These are phyloP conservation scores for Oryza brachyantha DNA, from an alignment of 176 grass and related monocot genomes.

Conservation along the genomic window DNA sequence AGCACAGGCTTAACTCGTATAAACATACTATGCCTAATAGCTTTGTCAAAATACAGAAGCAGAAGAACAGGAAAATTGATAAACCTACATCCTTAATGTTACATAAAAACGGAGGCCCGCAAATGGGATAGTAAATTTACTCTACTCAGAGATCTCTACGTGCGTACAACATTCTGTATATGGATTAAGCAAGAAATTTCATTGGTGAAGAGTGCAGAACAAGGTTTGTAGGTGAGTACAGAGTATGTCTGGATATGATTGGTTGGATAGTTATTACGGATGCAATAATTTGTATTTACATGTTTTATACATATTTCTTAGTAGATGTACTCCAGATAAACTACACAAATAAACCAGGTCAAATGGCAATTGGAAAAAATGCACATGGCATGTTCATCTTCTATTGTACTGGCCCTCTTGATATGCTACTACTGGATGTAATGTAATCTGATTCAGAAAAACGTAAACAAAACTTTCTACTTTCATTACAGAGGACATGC, in stretches of 20 bases:
- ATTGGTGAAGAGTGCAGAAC: not conserved
- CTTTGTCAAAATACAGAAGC: not conserved
- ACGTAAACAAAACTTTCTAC: not conserved
- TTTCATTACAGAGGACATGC: not conserved
- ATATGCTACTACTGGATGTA: not conserved
- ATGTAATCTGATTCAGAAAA: not conserved
- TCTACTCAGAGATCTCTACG: not conserved
- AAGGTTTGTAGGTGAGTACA: not conserved
- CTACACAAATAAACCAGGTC: not conserved
- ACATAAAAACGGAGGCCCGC: not conserved
- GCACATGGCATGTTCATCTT: not conserved
- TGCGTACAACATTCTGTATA: not conserved
- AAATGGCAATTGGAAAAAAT: not conserved
- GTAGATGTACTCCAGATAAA: not conserved
- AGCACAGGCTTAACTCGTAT: not conserved
- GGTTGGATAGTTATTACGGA: constrained; percentile 4
- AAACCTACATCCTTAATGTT: not conserved
- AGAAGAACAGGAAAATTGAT: not conserved
- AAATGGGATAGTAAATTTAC: not conserved
- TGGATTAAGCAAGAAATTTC: not conserved
- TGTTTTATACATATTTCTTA: not conserved
- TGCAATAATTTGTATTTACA: not conserved
- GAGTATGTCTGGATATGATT: not conserved
- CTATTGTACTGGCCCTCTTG: not conserved
- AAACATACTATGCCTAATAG: not conserved